Percentiles rank a stretch among this genome's conserved stretches.
Conservation (phyloP, 1,284 basidiomycete genomes). For the Tylopilus orsonianus region DNA sequence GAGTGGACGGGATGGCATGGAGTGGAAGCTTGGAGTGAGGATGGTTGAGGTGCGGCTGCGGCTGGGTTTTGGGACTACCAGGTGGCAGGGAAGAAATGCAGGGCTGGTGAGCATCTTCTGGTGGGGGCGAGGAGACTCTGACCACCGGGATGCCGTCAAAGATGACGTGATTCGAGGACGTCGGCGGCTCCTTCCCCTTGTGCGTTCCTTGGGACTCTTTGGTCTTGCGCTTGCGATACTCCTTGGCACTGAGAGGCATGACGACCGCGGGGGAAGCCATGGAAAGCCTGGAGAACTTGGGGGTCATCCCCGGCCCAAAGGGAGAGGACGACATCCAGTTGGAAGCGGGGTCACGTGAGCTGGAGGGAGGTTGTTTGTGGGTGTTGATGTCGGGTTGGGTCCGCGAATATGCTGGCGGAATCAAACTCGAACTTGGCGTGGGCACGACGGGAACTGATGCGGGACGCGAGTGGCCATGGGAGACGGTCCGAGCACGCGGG, state of each 20-base stretch:
- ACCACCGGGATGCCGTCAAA: conserved; percentile 15
- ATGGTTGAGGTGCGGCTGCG: conserved; percentile 8
- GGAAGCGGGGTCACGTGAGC: conserved; percentile 29
- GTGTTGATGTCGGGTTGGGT: conserved; percentile 3
- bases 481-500: conserved; percentile 24
- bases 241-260: conserved; percentile 33
- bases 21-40: conserved; percentile 3
- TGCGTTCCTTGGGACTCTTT: conserved; percentile 4
- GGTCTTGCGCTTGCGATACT: conserved; percentile 27
- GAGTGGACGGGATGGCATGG: conserved; percentile 5
- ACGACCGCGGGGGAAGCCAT: conserved; percentile 30
- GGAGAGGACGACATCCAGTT: conserved; percentile 36
- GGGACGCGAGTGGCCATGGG: conserved; percentile 22
- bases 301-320: conserved; percentile 28
- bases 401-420: conserved; percentile 18
- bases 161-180: conserved; percentile 6
- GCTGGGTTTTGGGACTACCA: background rate
- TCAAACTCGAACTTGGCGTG: background rate
- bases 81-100: background rate
- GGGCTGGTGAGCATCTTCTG: background rate
- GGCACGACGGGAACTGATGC: conserved; percentile 6
- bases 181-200: conserved; percentile 7
- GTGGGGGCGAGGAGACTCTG: conserved; percentile 15
- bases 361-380: conserved; percentile 21
- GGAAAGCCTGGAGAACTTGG: conserved; percentile 33